Base-by-base conservation (phyloP, 2,329 filamentous ascomycete genomes). In the Aciculosporium take region DNA sequence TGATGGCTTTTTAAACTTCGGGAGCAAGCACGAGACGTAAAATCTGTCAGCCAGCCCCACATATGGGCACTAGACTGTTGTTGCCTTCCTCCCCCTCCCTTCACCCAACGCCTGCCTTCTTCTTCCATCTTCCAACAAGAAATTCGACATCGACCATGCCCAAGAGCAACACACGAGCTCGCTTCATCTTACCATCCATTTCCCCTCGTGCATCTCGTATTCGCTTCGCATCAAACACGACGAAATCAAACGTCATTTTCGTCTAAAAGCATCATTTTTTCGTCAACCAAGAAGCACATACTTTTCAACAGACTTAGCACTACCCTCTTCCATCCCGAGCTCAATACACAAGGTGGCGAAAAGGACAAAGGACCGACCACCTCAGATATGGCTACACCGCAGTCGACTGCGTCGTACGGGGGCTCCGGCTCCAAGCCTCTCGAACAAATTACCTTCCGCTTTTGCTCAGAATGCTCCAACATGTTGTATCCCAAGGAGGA, bases 391-490 rank as follows among this genome's bases (percentile, higher is more conserved):
- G 69, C 76, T 23, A 71, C 74, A 9, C 75, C 75, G 25, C 65
- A 70, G 46, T 70, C 72, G 23, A 71, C 64, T 35, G 57, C 58
- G 41, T 62, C 63, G 25, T 55, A 65, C 48, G 64, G 67, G 35
- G 61, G 54, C 48, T 55, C 57, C 39, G 61, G 56, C 45, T 66
- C 71, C 53, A 71, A 70, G 54, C 68, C 68, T 51, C 67, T 69
- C 49, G 79, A 89, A 65, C 86, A 94, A 62, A 88, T 96, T 63
- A 87, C 85, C 37, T 98, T 96, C 65, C 82, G 85, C 56, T 98
- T 98, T 73, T 98, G 91, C 70, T 87, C 86, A 53, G 91, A 98
- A 72, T 98, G 91, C 68, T 94, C 88, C 54, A 98, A 98, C 71
- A 84, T 98, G 75, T 72, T 98, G 42, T 96, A 96, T 58, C 91